Percentiles rank a stretch among this genome's conserved stretches.
Conservation (phyloP, 495 filamentous ascomycete genomes). For the Rhizodiscina lignyota region DNA sequence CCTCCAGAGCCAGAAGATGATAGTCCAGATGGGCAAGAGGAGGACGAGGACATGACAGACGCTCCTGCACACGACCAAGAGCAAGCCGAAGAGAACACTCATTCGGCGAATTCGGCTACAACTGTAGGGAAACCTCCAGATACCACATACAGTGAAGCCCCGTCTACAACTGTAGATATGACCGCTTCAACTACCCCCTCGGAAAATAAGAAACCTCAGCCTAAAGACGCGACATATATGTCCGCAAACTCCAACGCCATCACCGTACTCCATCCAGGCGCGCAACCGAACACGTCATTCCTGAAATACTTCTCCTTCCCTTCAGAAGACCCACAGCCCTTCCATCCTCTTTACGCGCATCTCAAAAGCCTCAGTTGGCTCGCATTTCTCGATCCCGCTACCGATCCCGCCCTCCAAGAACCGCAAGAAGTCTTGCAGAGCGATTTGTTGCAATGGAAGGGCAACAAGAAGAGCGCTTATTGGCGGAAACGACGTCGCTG, state of each 20-base stretch:
- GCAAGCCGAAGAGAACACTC: neutral
- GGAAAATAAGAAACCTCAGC: neutral
- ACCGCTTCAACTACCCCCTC: neutral
- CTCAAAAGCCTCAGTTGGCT: constrained; percentile 80
- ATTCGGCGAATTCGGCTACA: neutral
- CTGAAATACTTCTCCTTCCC: constrained; percentile 82
- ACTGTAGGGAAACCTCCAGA: neutral
- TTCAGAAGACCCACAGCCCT: constrained; percentile 40
- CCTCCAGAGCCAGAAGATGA: constrained; percentile 27
- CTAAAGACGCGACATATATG: constrained; percentile 20
- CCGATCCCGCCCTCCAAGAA: constrained; percentile 54
- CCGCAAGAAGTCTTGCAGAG: constrained; percentile 35
- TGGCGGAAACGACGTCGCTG: constrained; percentile 77
- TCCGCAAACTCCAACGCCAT: constrained; percentile 60
- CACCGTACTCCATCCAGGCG: constrained; percentile 72
- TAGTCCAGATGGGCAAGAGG: constrained; percentile 13
- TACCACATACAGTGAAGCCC: no score
- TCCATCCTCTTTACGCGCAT: constrained; percentile 67
- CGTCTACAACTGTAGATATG: no score
- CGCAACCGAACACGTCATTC: constrained; percentile 74
- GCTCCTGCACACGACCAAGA: constrained; percentile 8
- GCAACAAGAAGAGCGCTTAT: constrained; percentile 61
- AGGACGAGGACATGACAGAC: constrained; percentile 6
- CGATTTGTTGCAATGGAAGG: constrained; percentile 46
- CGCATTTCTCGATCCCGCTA: constrained; percentile 58